Base-by-base conservation (phyloP, 1,139 yeast genomes). In the Nadsonia commutata region DNA sequence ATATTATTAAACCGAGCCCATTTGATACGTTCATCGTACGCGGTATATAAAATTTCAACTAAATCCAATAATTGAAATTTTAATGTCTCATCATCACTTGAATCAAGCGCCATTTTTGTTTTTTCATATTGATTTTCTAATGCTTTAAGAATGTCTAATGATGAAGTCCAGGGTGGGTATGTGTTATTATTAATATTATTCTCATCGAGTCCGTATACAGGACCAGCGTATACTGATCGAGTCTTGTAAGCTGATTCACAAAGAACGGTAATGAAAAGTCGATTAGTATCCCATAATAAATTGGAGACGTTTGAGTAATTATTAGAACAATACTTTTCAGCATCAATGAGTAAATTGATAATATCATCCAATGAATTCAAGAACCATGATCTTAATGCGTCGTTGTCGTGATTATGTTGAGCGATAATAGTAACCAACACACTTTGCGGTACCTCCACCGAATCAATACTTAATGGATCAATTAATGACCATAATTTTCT, bases 401-500 rank as follows among this genome's bases (percentile, higher is more conserved):
- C 58, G 17, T 21, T 31, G 27, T 44, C 43, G 2, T 44, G 45
- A 9, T 11, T 9, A 27, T 42, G 43, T 20, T 43, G 43, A 9
- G 37, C 38, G 19, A 50, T 43, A 9, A 47, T 49, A 1, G 47
- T 40, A 5, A 45, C 44, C 17, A 51, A 36, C 3, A 49, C 48
- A 20, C 48, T 50, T n/a, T 41, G 40, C 17, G 43, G 22, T 20
- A 20, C 11, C 23, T 27, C 18, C 16, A n/a, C 17, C 23, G 31
- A 31, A 8, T 21, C 16, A 36, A 37, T 19, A 40, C 47, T 18
- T 23, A 22, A 4, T 33, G 43, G 31, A 40, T 54, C 57, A n/a
- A 51, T 48, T 37, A 54, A 50, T 1, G 54, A 53, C 76, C 80
- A 77, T 11, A 81, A 57, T 18, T 64, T 65, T 40, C 63, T 58